phyloP scores from a whole-genome alignment of 768 basidiomycete genomes.

The Trametes cingulata region DNA sequence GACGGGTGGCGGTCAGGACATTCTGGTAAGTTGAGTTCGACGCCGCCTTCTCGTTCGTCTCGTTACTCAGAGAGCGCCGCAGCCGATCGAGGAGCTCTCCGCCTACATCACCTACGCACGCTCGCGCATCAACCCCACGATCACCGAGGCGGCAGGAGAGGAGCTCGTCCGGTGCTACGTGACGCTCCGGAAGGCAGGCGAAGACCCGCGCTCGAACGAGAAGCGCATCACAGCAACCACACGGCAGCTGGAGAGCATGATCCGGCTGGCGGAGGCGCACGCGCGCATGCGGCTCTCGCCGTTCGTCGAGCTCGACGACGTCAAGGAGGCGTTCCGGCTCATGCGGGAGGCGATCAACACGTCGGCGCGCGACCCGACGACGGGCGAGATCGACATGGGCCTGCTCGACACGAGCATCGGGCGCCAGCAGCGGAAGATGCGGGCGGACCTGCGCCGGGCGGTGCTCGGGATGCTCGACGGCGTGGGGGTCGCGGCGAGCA shows the following conservation, averaged over 20 bases:
- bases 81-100: conserved; percentile 90
- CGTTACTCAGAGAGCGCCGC: neutral
- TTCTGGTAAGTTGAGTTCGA: conserved; percentile 68
- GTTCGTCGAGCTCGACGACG: conserved; percentile 85
- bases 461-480: conserved; percentile 64
- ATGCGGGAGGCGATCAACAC: conserved; percentile 97
- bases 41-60: neutral
- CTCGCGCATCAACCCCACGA: conserved; percentile 77
- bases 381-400: conserved; percentile 97
- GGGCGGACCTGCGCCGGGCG: conserved; percentile 89
- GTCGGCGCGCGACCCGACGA: conserved; percentile 92
- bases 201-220: conserved; percentile 84
- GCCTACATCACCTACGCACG: conserved; percentile 95
- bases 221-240: conserved; percentile 98
- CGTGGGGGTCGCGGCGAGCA: conserved; percentile 45
- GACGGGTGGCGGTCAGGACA: conserved; percentile 61
- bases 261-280: conserved; percentile 93
- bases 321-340: conserved; percentile 87
- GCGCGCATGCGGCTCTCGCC: conserved; percentile 93
- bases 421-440: conserved; percentile 77
- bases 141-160: conserved; percentile 83
- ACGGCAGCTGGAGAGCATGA: conserved; percentile 95
- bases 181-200: conserved; percentile 89
- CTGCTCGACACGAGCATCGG: conserved; percentile 93
- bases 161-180: conserved; percentile 91